Evolutionary conservation across 129 eudicot species (phyloP), one percentile per base, ranked within the genome.

Genomic region (Sambucus nigra): DNA sequence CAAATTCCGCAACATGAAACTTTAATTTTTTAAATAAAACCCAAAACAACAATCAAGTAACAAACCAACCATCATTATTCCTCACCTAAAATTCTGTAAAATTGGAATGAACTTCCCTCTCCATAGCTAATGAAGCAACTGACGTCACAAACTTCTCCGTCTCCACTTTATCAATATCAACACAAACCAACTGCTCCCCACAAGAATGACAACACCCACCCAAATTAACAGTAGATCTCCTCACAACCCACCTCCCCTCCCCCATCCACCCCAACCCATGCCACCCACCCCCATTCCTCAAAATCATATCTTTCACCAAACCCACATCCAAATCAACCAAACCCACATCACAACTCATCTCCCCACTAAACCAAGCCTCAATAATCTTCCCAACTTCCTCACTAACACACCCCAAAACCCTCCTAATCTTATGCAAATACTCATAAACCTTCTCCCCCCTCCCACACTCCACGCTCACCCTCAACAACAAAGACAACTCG

Each of bases 251-350:
- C 51, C 67, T 65, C 11, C 94, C 95, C 24, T 64, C 61, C 44
- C 95, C 95, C 10, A 79, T 53, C 99, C 99, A 91, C 55, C 99
- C 99, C 48, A 82, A 61, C 55, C 95, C 99, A 77, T 86, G 99
- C 99, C 99, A 86, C 63, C 99, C 99, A 53, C 95, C 95, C 2
- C 95, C 99, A 69, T 79, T 86, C 74, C 54, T 70, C 60, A 64
- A 59, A 49, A 68, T 31, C 41, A 59, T 70, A 35, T 86, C 94
- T 59, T 73, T 79, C 61, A 82, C 77, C 75, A 45, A 57, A 59
- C 66, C 77, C 19, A 1, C 47, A 52, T 79, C 82, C 76, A 68
- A 67, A 14, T 63, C 61, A 52, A 28, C 73, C 51, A 31, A 66
- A 18, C 75, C 86, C 47, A 62, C 74, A 19, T 59, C 74, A 35